Percentiles rank a stretch among this genome's conserved stretches.
phyloP scores from a whole-genome alignment of 306 rosid genomes.

The Prunus armeniaca region DNA sequence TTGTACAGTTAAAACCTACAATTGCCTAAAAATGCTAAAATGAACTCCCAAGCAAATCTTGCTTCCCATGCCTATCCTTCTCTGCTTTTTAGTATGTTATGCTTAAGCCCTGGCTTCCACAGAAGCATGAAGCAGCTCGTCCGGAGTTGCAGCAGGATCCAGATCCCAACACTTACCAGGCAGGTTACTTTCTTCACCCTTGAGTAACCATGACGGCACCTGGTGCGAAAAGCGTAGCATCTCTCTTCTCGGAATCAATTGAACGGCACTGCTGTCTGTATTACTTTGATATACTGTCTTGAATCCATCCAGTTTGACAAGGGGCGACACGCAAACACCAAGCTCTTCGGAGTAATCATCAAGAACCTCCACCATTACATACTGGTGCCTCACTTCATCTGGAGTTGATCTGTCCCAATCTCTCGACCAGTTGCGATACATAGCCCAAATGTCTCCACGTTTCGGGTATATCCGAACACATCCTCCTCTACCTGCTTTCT shows the following conservation, averaged over 20 bases:
- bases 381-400: constrained; percentile 79
- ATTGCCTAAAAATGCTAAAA: constrained; percentile 51
- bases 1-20: constrained; percentile 85
- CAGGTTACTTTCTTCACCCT: constrained; percentile 51
- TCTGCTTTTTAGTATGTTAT: constrained; percentile 35
- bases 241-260: constrained; percentile 83
- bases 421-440: constrained; percentile 82
- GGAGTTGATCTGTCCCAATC: constrained; percentile 89
- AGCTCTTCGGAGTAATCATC: constrained; percentile 91
- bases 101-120: constrained; percentile 34
- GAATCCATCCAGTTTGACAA: constrained; percentile 75
- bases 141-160: constrained; percentile 98
- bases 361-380: constrained; percentile 96
- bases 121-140: constrained; percentile 80
- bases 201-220: constrained; percentile 85
- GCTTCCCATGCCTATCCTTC: constrained; percentile 6
- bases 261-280: constrained; percentile 57
- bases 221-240: constrained; percentile 95
- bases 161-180: constrained; percentile 91
- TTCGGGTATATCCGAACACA: constrained; percentile 84
- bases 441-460: constrained; percentile 89
- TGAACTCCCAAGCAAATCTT: constrained; percentile 28
- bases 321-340: constrained; percentile 80
- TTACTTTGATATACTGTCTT: constrained; percentile 79
- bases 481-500: constrained; percentile 92